phyloP scores from a whole-genome alignment of 306 rosid species.

The Gleditsia sinensis region DNA sequence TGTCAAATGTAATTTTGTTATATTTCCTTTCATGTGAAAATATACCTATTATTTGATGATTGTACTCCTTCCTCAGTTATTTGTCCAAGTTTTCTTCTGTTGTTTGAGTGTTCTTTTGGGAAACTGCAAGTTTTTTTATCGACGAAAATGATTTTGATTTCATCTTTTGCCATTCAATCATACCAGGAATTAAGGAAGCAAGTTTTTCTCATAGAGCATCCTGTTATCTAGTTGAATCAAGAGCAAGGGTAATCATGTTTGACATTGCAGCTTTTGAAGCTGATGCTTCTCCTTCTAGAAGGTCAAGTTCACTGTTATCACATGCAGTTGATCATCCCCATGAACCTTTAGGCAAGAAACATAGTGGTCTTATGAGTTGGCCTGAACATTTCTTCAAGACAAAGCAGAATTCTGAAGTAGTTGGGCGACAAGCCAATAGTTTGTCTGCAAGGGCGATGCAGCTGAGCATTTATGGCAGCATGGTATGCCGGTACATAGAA shows the following conservation, averaged over 20 bases:
- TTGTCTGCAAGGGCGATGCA: slow-evolving; percentile 86
- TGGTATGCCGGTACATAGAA: slow-evolving; percentile 54
- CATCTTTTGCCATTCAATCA: slow-evolving; percentile 29
- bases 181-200: slow-evolving; percentile 49
- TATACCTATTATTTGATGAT: not conserved
- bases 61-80: slow-evolving; percentile 1
- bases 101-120: slow-evolving; percentile 7
- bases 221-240: slow-evolving; percentile 61
- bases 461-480: slow-evolving; percentile 83
- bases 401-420: slow-evolving; percentile 40
- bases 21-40: not conserved
- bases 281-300: slow-evolving; percentile 42
- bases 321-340: slow-evolving; percentile 56
- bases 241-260: slow-evolving; percentile 73
- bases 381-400: slow-evolving; percentile 58
- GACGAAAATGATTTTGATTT: slow-evolving; percentile 11
- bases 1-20: not conserved
- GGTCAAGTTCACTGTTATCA: slow-evolving; percentile 53
- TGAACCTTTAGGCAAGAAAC: slow-evolving; percentile 52
- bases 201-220: slow-evolving; percentile 72
- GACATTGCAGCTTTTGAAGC: slow-evolving; percentile 68
- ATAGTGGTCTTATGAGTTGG: slow-evolving; percentile 87
- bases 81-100: not conserved
- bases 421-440: slow-evolving; percentile 44
- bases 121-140: slow-evolving; percentile 10